Evolutionary conservation across 495 filamentous ascomycete species (phyloP), one percentile per base, ranked within the genome.

Genomic region (Tricharina praecox): DNA sequence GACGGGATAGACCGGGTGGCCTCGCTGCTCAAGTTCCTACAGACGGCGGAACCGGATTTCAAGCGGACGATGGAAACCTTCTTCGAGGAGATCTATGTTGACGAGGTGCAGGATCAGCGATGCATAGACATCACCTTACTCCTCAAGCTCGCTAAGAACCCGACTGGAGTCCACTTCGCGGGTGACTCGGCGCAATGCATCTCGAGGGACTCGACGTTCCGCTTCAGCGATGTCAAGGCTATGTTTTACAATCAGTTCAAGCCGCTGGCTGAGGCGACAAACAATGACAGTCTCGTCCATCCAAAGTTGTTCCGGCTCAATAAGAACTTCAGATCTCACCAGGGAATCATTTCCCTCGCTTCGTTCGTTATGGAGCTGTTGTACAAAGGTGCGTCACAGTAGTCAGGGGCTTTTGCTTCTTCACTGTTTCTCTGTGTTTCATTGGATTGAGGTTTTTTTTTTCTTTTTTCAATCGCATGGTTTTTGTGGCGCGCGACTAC

Each of bases 181-280:
- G 67, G 67, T 0, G 67, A 70, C 39, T 69, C 65, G 0, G 67
- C 67, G 0, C 67, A 70, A 51, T 63, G 62, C 10, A 69, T 70
- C 23, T 68, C 68, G 1, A 62, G 66, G 23, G 67, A 70, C 15
- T 62, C 65, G 0, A 64, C 56, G 1, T 69, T 68, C 23, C 62
- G 66, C 1, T 69, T 70, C 34, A 46, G 54, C 1, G 66, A 67
- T 49, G 53, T 67, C 10, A 70, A 68, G 51, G 54, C 55, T 2
- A 51, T 68, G 13, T 59, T 70, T 26, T 64, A 56, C 28, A 45
- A 66, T 4, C 56, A 59, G 16, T 67, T 66, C 43, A 47, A 52
- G 1, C 26, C 21, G 13, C 43, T 36, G 19, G 48, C 45, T 13
- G 18, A 26, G 2, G 19, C 48, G 0, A 51, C 38, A 13, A 59